Base-by-base conservation (phyloP, 2,329 filamentous ascomycete species). In the Onygenales sp. region DNA sequence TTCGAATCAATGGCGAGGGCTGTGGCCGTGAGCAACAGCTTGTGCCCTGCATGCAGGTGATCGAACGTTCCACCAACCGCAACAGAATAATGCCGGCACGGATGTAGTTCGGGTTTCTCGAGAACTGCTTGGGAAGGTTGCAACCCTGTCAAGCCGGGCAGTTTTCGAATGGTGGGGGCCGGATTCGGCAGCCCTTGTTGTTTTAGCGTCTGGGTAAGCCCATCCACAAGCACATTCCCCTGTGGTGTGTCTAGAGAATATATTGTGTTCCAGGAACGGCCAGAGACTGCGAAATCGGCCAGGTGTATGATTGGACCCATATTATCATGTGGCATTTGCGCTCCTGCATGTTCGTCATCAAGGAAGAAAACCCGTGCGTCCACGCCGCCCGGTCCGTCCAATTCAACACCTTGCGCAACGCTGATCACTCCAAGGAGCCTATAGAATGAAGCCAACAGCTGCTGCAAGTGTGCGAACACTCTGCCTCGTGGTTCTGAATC, bases 21-120 rank as follows among this genome's bases (percentile, higher is more conserved):
- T 0, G 87, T 88, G 57, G 91, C 91, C n/a, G 91, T 90, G 17
- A 98, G 80, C 17, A 98, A 80, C n/a, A 97, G 78, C 72, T 97
- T 98, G 74, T 98, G 93, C 5, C 93, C 93, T 3, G 88, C 84
- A 66, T 98, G 93, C 21, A 98, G 79, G 70, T 97, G 90, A 68
- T 98, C 93, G 71, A 97, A 98, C 0, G 93, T 98, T 8, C 93
- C 93, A 33, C 92, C 93, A 10, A 97, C 81, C 51, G 86, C 88
- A 49, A 94, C 86, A 11, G 81, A 78, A 55, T 76, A 72, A 66
- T 87, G 80, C 43, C 61, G 58, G 13, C 49, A 45, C 21, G 50
- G 50, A 48, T 41, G 17, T n/a, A 41, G 35, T n/a, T 33, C 39
- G 13, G 13, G 42, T 41, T 43, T 14, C 21, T 48, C 43, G 14